A percentile compares a stretch with the other conserved stretches of the same genome.
These are phyloP conservation scores for Fusarium torreyae DNA, from an alignment of 2,329 filamentous ascomycete species.

Conservation along the genomic window DNA sequence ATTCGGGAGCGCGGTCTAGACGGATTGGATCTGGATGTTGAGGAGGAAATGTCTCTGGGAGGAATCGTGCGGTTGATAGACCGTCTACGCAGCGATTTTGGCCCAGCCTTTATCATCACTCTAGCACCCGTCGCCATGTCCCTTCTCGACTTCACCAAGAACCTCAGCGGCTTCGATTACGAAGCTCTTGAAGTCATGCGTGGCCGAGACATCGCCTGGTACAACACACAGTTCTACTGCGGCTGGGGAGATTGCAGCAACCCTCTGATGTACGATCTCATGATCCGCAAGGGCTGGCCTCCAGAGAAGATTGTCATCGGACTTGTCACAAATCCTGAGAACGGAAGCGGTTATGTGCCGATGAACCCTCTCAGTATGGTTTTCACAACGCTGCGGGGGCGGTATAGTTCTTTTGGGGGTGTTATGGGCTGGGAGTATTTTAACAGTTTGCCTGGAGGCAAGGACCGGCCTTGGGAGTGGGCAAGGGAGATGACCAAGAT, in stretches of 20 bases:
- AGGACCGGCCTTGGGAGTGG: conserved; percentile 81
- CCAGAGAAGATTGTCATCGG: conserved; percentile 83
- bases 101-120: conserved; percentile 80
- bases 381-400: conserved; percentile 58
- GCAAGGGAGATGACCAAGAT: conserved; percentile 74
- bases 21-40: conserved; percentile 84
- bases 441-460: conserved; percentile 79
- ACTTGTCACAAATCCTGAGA: conserved; percentile 82
- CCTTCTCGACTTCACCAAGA: conserved; percentile 66
- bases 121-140: conserved; percentile 87
- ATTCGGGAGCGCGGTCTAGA: conserved; percentile 74
- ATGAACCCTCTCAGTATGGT: conserved; percentile 64
- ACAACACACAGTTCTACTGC: conserved; percentile 95
- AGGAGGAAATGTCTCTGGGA: conserved; percentile 79
- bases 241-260: conserved; percentile 78
- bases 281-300: conserved; percentile 76
- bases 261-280: conserved; percentile 64
- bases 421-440: conserved; percentile 98
- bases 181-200: conserved; percentile 78
- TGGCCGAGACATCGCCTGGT: conserved; percentile 81
- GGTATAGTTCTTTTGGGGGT: conserved; percentile 82
- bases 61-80: conserved; percentile 79
- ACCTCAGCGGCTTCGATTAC: conserved; percentile 88
- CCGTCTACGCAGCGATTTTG: conserved; percentile 78
- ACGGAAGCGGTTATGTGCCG: conserved; percentile 72